These are phyloP conservation scores for Phytophthora pisi DNA, from an alignment of 352 stramenopile species.

Conservation along the genomic window DNA sequence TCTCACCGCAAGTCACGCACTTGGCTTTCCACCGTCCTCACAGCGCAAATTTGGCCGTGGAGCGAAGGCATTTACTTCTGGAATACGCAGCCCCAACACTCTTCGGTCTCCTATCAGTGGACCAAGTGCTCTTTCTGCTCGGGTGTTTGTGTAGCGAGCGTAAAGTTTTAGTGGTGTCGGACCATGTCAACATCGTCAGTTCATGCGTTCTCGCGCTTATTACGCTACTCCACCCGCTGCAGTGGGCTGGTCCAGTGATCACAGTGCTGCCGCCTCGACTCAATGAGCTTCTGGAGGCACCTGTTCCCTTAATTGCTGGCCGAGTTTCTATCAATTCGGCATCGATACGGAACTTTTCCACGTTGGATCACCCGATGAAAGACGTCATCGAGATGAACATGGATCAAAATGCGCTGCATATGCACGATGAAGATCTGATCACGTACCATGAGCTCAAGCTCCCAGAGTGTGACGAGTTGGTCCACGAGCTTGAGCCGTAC, in stretches of 20 bases:
- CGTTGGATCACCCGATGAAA: conserved; percentile 59
- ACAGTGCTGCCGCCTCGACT: conserved; percentile 72
- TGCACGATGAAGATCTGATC: conserved; percentile 80
- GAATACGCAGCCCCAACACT: conserved; percentile 76
- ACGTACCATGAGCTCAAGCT: conserved; percentile 81
- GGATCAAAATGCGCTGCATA: conserved; percentile 75
- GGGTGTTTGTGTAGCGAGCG: conserved; percentile 77
- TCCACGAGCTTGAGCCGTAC: conserved; percentile 66
- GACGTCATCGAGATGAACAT: conserved; percentile 86
- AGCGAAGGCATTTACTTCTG: conserved; percentile 66
- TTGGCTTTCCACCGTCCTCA: conserved; percentile 83
- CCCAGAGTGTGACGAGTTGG: conserved; percentile 70
- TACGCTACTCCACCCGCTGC: conserved; percentile 67
- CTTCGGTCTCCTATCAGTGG: conserved; percentile 75
- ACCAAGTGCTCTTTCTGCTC: conserved; percentile 80
- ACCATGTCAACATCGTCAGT: conserved; percentile 79
- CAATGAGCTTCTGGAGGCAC: conserved; percentile 75
- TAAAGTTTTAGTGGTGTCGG: conserved; percentile 79
- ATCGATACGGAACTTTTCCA: conserved; percentile 57
- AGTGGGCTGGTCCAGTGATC: conserved; percentile 81
- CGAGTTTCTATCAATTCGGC: conserved; percentile 64
- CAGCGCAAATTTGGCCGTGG: conserved; percentile 55
- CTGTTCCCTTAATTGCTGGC: conserved; percentile 80
- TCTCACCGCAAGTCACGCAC: conserved; percentile 59
- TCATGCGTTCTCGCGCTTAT: conserved; percentile 77